Evolutionary conservation across 371 early-diverging fungal species (phyloP).

Genomic region (Mortierella sp.): DNA sequence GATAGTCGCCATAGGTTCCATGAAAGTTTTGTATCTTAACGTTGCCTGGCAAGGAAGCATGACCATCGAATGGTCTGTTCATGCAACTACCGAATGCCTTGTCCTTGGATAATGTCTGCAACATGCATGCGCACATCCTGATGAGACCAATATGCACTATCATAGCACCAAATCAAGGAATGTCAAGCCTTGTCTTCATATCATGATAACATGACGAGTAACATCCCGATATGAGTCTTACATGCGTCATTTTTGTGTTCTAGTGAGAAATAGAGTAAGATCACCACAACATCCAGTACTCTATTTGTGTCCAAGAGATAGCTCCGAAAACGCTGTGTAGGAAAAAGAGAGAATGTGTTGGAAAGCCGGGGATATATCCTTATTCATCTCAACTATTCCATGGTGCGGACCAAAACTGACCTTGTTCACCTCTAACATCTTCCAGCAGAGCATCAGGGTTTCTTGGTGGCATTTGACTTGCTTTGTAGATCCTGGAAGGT

Average conservation of each 20-base stretch:
- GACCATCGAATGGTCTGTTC: constrained; percentile 78
- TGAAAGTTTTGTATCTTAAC: constrained; percentile 79
- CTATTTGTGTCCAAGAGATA: constrained; percentile 78
- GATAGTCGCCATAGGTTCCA: constrained; percentile 86
- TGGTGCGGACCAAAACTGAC: no score
- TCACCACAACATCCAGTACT: constrained; percentile 70
- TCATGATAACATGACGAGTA: neutral
- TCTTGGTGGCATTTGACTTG: constrained; percentile 75
- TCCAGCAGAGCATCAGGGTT: constrained; percentile 88
- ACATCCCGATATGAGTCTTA: constrained; percentile 38
- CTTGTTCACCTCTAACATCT: constrained; percentile 79
- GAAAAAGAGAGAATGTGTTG: neutral
- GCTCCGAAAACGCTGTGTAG: constrained; percentile 68
- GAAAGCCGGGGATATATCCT: no score
- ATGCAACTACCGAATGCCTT: constrained; percentile 79
- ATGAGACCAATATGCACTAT: constrained; percentile 79
- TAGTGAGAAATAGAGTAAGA: constrained; percentile 71
- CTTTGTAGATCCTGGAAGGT: constrained; percentile 83
- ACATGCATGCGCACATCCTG: constrained; percentile 82
- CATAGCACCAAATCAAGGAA: neutral
- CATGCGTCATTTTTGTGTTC: constrained; percentile 72
- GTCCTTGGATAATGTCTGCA: constrained; percentile 87
- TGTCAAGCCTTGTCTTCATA: neutral
- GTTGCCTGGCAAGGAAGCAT: constrained; percentile 69
- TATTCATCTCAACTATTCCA: no score